phyloP scores from a whole-genome alignment of 371 early-diverging fungal species.

The Batrachochytrium dendrobatidis region DNA sequence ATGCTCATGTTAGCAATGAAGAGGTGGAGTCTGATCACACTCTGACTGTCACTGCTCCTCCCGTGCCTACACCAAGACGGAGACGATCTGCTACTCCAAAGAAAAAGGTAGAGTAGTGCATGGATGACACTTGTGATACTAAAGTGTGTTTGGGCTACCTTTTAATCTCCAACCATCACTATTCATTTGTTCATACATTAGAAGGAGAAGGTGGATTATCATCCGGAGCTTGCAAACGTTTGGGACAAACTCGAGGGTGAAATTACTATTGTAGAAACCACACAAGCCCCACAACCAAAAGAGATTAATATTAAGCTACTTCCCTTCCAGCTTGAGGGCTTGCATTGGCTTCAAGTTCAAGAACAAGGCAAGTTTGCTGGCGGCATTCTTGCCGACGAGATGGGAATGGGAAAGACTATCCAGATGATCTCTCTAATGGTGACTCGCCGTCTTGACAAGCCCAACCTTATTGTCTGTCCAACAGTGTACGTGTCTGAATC shows the following conservation, averaged over 20 bases:
- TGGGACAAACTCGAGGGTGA: slow-evolving; percentile 61
- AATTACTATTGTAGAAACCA: slow-evolving; percentile 17
- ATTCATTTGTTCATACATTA: too few relatives aligned
- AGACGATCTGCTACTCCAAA: too few relatives aligned
- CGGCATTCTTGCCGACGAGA: slow-evolving; percentile 81
- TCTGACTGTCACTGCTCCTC: too few relatives aligned
- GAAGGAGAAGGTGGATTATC: slow-evolving; percentile 14
- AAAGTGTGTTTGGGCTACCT: too few relatives aligned
- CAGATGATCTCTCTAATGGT: slow-evolving; percentile 86
- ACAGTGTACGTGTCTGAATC: slow-evolving; percentile 35
- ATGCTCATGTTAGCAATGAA: too few relatives aligned
- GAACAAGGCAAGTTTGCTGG: slow-evolving; percentile 66
- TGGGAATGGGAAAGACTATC: slow-evolving; percentile 99
- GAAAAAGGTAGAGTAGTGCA: too few relatives aligned
- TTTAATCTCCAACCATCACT: too few relatives aligned
- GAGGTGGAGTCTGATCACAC: too few relatives aligned
- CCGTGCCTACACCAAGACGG: too few relatives aligned
- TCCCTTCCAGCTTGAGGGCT: slow-evolving; percentile 84
- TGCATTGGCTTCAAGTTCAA: slow-evolving; percentile 75
- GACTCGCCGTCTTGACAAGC: slow-evolving; percentile 48
- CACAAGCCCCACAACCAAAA: slow-evolving; percentile 45
- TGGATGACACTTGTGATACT: too few relatives aligned
- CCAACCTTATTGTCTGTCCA: slow-evolving; percentile 83
- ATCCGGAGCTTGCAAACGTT: slow-evolving; percentile 56
- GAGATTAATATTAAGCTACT: slow-evolving; percentile 67